These are phyloP conservation scores for Pseudoneurospora amorphoporcata DNA, from an alignment of 495 filamentous ascomycete species.

Conservation along the genomic window DNA sequence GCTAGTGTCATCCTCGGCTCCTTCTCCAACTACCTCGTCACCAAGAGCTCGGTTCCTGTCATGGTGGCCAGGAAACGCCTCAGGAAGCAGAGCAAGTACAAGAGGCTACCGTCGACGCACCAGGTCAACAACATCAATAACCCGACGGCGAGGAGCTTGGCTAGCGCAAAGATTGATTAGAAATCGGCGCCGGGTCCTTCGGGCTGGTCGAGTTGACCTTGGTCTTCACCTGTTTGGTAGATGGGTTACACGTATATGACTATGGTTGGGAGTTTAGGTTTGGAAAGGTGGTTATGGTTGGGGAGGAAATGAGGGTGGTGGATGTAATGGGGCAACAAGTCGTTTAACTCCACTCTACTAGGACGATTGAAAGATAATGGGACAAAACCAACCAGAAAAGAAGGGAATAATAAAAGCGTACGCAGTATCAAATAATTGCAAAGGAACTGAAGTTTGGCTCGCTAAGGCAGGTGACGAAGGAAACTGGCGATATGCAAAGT, in stretches of 20 bases:
- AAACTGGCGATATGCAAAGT: too few species aligned
- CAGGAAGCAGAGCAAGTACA: conserved; percentile 62
- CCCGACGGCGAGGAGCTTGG: conserved; percentile 51
- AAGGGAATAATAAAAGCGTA: background rate
- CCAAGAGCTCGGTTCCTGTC: conserved; percentile 90
- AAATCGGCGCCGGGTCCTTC: background rate
- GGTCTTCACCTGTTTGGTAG: background rate
- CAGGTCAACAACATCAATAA: conserved; percentile 63
- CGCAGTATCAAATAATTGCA: background rate
- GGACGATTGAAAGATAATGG: background rate
- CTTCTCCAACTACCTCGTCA: conserved; percentile 93
- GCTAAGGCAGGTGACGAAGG: too few species aligned
- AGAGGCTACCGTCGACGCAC: conserved; percentile 44
- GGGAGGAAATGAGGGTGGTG: too few species aligned
- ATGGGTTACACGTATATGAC: background rate
- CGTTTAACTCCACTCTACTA: background rate
- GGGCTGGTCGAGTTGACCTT: background rate
- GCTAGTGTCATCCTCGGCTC: conserved; percentile 79
- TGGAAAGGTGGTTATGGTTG: background rate
- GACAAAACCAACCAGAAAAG: background rate
- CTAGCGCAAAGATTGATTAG: conserved; percentile 58
- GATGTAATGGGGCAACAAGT: background rate
- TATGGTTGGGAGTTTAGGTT: background rate
- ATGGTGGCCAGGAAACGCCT: conserved; percentile 83
- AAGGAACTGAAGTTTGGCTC: background rate